Conservation (phyloP, 768 basidiomycete genomes). For the Lactarius indigo region DNA sequence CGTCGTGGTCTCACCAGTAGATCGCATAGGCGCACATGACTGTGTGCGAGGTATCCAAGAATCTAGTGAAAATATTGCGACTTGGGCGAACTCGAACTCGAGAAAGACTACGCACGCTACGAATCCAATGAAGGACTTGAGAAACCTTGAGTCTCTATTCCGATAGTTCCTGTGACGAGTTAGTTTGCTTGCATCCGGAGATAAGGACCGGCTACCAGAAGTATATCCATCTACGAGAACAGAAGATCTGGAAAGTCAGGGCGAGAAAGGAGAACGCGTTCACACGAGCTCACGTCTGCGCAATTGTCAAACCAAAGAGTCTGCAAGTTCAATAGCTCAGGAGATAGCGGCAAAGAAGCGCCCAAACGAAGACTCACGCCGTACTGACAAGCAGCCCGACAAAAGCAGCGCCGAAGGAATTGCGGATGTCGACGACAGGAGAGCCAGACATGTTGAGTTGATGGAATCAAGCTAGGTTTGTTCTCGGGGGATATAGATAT, state of each 20-base stretch:
- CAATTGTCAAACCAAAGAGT: conserved; percentile 1
- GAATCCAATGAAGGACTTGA: conserved; percentile 1
- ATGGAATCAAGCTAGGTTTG: not conserved
- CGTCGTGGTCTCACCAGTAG: conserved; percentile 39
- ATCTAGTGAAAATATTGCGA: conserved; percentile 25
- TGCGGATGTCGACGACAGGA: not conserved
- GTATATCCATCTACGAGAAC: conserved; percentile 6
- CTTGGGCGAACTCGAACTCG: not conserved
- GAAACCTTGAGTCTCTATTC: not conserved
- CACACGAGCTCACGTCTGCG: conserved; percentile 4
- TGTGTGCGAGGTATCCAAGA: conserved; percentile 45
- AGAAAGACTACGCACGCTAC: not conserved
- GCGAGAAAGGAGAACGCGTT: not conserved
- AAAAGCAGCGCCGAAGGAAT: conserved; percentile 2
- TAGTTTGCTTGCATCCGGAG: not conserved
- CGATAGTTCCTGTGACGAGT: not conserved
- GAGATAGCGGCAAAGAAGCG: not conserved
- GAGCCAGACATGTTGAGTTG: not conserved
- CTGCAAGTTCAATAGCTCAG: not conserved
- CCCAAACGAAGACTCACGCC: not conserved
- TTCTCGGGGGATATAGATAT: too few relatives aligned
- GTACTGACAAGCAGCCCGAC: conserved; percentile 7
- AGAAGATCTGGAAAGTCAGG: not conserved
- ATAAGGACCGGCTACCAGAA: not conserved
- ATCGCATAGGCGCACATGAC: conserved; percentile 42